Conservation (phyloP, 306 rosid species). For the Notholithocarpus densiflorus region DNA sequence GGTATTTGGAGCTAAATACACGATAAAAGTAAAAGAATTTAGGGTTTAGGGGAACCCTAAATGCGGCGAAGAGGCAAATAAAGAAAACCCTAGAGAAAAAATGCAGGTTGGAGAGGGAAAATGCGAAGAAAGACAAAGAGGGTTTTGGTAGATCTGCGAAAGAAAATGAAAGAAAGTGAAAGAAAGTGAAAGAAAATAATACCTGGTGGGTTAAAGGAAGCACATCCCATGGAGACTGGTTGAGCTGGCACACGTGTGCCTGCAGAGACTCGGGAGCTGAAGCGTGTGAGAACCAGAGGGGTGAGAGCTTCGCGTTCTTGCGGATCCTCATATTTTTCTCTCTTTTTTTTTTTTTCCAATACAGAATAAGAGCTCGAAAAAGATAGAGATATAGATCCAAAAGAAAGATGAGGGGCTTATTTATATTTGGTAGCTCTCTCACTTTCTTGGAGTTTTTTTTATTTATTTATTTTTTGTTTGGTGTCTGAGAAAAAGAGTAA, state of each 20-base stretch:
- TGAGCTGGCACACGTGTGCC: constrained; percentile 68
- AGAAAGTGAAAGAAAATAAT: constrained; percentile 11
- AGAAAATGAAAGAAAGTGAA: constrained; percentile 8
- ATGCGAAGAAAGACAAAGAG: not conserved
- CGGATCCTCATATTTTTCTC: constrained; percentile 67
- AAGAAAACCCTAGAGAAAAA: constrained; percentile 38
- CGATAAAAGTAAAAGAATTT: constrained; percentile 13
- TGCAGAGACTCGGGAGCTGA: constrained; percentile 42
- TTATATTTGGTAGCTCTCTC: not conserved
- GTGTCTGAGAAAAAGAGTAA: not conserved
- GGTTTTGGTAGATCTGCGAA: constrained; percentile 43
- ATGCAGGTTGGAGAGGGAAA: constrained; percentile 11
- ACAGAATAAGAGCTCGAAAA: not conserved
- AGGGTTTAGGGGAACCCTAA: constrained; percentile 52
- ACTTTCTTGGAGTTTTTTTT: not conserved
- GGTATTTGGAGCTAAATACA: constrained; percentile 11
- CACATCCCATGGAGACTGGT: constrained; percentile 92
- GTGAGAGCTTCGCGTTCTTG: constrained; percentile 67
- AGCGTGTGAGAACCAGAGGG: constrained; percentile 36
- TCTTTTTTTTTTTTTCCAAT: no score
- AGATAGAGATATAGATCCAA: not conserved
- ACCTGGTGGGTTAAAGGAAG: constrained; percentile 63
- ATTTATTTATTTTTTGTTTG: not conserved
- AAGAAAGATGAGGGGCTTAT: not conserved
- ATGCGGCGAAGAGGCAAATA: not conserved